Base-by-base conservation (phyloP, 768 basidiomycete genomes). In the Boletellus sp. region DNA sequence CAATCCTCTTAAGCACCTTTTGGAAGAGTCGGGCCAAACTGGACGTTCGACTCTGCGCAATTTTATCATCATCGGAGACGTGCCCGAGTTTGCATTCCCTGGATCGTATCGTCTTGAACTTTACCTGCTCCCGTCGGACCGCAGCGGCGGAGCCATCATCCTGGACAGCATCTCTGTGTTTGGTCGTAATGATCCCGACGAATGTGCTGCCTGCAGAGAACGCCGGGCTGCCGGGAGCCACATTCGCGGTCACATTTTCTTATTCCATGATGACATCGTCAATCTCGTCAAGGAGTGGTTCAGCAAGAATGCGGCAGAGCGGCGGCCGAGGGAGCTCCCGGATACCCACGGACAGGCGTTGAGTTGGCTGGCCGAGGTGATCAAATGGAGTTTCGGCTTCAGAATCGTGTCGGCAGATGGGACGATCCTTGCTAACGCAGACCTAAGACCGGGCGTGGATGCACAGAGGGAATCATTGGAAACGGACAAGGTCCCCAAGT, bases 21-120 rank as follows among this genome's bases (percentile, higher is more conserved):
- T 37, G 16, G 17, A 31, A 32, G n/a, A 37, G 7, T 9, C n/a
- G 36, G n/a, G 17, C 7, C 6, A 37, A 9, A 20, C 5, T 16
- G 37, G 16, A 0, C 1, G 3, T 12, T 24, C 38, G 0, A 19
- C 40, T 11, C 26, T 59, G 34, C 58, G 53, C 31, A 47, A 52
- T 11, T 59, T 47, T 42, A 10, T 5, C 12, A 3, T 59, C 10
- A 4, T 36, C 5, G 57, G 47, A 13, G 3, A 44, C 0, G 6
- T 59, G 4, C 57, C 50, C 15, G 57, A 59, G 39, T 59, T 59
- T 15, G 53, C 58, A 8, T 59, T 44, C 47, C 9, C 41, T 9
- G 58, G 58, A 41, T 59, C 58, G 22, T 51, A 59, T 7, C 53
- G 50, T 35, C 57, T 59, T 16, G 57, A 59, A 16, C 53, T 59